Conservation (phyloP, 116 monocot genomes). For the Iris pallida region DNA sequence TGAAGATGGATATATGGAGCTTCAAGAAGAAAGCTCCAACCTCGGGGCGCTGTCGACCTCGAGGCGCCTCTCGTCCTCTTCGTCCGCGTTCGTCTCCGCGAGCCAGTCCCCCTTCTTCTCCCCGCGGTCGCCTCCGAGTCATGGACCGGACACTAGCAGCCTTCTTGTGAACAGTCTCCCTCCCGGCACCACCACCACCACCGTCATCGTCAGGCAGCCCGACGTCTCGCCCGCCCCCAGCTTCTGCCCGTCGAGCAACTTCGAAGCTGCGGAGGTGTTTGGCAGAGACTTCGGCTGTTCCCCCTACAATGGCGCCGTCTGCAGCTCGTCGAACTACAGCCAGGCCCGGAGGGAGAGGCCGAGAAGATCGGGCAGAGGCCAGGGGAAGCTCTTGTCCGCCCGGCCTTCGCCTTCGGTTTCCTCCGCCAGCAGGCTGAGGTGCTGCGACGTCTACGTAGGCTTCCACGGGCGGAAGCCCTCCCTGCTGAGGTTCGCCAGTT, state of each 20-base stretch:
- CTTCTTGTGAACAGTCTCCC: constrained; percentile 9
- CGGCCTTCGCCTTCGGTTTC: constrained; percentile 33
- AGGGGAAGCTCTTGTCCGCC: constrained; percentile 26
- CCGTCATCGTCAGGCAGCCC: background rate
- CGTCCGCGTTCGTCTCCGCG: constrained; percentile 93
- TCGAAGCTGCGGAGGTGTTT: constrained; percentile 27
- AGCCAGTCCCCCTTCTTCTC: constrained; percentile 96
- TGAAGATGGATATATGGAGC: constrained; percentile 98
- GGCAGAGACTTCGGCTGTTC: constrained; percentile 17
- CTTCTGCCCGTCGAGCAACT: constrained; percentile 41
- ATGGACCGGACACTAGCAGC: constrained; percentile 12
- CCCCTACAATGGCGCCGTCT: constrained; percentile 20
- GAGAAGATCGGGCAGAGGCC: constrained; percentile 37
- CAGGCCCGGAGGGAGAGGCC: constrained; percentile 35
- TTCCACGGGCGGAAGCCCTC: constrained; percentile 85
- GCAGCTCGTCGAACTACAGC: constrained; percentile 45
- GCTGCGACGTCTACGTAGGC: constrained; percentile 79
- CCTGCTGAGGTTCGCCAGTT: constrained; percentile 70
- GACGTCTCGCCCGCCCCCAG: constrained; percentile 39
- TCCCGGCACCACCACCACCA: background rate
- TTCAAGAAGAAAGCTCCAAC: constrained; percentile 88
- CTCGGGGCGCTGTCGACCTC: constrained; percentile 40
- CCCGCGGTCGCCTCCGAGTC: constrained; percentile 52
- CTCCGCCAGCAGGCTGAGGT: constrained; percentile 41
- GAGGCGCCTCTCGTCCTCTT: constrained; percentile 76